Evolutionary conservation across 1,284 basidiomycete species (phyloP).

Genomic region (Butyriboletus pseudospeciosus): DNA sequence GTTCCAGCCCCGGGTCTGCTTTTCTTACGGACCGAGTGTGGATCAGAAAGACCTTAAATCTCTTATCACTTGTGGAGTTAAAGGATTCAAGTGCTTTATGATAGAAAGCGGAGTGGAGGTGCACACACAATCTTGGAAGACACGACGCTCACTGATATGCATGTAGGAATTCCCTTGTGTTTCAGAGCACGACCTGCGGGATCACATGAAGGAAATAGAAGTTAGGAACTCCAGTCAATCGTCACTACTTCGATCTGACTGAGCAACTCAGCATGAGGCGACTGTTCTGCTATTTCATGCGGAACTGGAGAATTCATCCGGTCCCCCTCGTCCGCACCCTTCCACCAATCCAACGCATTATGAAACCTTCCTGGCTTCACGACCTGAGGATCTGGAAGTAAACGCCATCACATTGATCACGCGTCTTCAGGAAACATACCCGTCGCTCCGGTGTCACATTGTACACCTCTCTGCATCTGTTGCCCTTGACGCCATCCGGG

Average conservation of each 20-base stretch:
- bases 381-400: slow-evolving; percentile 73
- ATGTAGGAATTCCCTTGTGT: slow-evolving; percentile 87
- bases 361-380: slow-evolving; percentile 76
- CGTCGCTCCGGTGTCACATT: slow-evolving; percentile 79
- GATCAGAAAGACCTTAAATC: slow-evolving; percentile 56
- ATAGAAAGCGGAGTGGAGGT: slow-evolving; percentile 92
- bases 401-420: slow-evolving; percentile 76
- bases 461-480: slow-evolving; percentile 86
- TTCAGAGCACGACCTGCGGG: slow-evolving; percentile 59
- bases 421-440: slow-evolving; percentile 56
- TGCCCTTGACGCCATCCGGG: slow-evolving; percentile 71
- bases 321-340: slow-evolving; percentile 8
- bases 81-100: slow-evolving; percentile 94
- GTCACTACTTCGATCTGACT: slow-evolving; percentile 7
- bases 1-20: not conserved
- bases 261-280: slow-evolving; percentile 47
- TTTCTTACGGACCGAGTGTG: slow-evolving; percentile 1
- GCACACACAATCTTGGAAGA: slow-evolving; percentile 19
- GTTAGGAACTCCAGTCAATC: slow-evolving; percentile 37
- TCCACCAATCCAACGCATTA: slow-evolving; percentile 55
- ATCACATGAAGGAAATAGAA: slow-evolving; percentile 71
- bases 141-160: slow-evolving; percentile 2
- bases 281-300: slow-evolving; percentile 86
- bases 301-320: slow-evolving; percentile 55
- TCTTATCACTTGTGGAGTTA: slow-evolving; percentile 73